A percentile compares a stretch with the other conserved stretches of the same genome.
Evolutionary conservation across 257 asterid genomes (phyloP).

Genomic region (Solanum sejunctum): DNA sequence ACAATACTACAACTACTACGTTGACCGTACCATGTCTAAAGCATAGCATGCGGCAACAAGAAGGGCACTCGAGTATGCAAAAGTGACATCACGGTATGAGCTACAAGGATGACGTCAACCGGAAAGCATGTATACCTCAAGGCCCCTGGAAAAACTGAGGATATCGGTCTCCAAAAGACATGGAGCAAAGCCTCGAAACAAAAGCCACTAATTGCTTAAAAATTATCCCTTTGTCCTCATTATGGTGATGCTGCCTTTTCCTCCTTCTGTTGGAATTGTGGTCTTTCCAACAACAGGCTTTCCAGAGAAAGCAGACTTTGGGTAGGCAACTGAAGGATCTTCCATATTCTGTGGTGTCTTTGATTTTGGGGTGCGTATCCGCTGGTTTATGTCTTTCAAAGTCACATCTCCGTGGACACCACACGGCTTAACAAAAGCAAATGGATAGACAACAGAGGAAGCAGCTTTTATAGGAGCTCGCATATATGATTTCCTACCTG

Average conservation of each 20-base stretch:
- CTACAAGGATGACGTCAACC: neutral
- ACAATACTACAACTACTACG: neutral
- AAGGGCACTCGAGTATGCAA: neutral
- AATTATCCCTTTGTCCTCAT: conserved; percentile 70
- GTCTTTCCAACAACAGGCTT: conserved; percentile 91
- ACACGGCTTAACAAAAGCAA: conserved; percentile 77
- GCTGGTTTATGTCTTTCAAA: conserved; percentile 74
- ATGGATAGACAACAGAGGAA: conserved; percentile 61
- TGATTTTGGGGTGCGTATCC: conserved; percentile 50
- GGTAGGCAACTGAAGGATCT: conserved; percentile 33
- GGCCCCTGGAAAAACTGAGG: neutral
- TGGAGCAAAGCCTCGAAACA: neutral
- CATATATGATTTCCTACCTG: conserved; percentile 74
- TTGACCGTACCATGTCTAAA: neutral
- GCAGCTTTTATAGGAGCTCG: conserved; percentile 45
- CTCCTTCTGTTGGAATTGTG: conserved; percentile 77
- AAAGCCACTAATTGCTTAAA: neutral
- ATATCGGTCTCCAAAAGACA: neutral
- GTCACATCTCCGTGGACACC: conserved; percentile 68
- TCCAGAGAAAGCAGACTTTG: conserved; percentile 83
- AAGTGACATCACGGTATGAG: neutral
- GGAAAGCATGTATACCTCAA: conserved; percentile 7
- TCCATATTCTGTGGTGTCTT: conserved; percentile 31
- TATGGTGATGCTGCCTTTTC: conserved; percentile 82
- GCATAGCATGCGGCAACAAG: neutral